Evolutionary conservation across 176 grass and related monocot genomes (phyloP).

Genomic region (Oryza brachyantha): DNA sequence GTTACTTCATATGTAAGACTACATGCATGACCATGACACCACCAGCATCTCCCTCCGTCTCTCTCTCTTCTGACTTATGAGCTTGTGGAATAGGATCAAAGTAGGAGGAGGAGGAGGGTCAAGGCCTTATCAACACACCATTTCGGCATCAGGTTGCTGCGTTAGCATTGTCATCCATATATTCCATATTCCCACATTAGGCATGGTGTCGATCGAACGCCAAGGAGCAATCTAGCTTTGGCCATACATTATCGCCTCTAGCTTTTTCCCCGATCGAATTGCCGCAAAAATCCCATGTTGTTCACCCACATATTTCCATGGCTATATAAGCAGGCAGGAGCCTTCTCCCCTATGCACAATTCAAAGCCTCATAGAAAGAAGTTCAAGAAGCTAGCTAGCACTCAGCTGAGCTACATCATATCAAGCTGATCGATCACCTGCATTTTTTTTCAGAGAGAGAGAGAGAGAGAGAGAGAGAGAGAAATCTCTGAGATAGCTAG

Average conservation of each 20-base stretch:
- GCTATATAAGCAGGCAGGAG: conserved; percentile 36
- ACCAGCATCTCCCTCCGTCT: conserved; percentile 10
- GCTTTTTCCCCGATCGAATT: neutral
- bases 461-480: too few relatives aligned
- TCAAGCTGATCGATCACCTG: neutral
- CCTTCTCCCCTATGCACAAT: neutral
- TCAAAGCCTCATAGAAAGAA: neutral
- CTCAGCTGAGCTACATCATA: neutral
- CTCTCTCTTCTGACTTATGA: conserved; percentile 39
- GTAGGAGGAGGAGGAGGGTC: conserved; percentile 8
- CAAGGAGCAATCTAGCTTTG: neutral
- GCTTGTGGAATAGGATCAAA: conserved; percentile 31
- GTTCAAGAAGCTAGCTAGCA: neutral
- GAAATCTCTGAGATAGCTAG: neutral
- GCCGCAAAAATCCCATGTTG: neutral
- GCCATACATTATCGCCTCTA: conserved; percentile 22
- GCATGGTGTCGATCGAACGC: conserved; percentile 33
- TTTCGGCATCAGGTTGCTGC: conserved; percentile 31
- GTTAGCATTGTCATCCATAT: conserved; percentile 29
- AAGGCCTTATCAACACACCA: conserved; percentile 37
- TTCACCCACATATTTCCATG: conserved; percentile 10
- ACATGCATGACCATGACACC: conserved; percentile 21
- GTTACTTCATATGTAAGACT: neutral
- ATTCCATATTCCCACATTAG: conserved; percentile 45
- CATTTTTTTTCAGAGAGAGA: too few relatives aligned